Percentiles rank a stretch among this genome's conserved stretches.
Conservation (phyloP, 2,329 filamentous ascomycete genomes). For the Fusarium phyllophilum region DNA sequence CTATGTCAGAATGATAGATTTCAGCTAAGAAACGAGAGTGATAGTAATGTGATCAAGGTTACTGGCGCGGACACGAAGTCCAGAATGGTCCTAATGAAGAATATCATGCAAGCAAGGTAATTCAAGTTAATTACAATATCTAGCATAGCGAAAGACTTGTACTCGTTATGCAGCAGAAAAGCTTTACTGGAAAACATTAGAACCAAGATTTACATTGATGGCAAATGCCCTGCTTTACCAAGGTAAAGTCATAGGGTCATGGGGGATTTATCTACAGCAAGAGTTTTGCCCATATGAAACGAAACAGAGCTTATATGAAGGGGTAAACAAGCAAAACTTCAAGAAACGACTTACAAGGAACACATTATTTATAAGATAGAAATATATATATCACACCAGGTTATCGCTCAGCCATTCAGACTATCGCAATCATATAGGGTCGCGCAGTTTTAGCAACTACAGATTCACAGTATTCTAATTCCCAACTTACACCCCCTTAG, state of each 20-base stretch:
- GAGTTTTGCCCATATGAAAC: conserved; percentile 2
- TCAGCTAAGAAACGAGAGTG: background rate
- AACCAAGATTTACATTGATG: background rate
- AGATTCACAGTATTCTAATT: background rate
- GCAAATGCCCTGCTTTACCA: background rate
- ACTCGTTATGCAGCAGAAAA: background rate
- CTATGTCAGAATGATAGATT: background rate
- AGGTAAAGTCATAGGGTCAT: background rate
- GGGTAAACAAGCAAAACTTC: background rate
- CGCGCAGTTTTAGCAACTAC: background rate
- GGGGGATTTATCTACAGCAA: background rate
- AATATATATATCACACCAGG: background rate
- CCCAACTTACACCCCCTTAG: background rate
- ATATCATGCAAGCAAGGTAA: background rate
- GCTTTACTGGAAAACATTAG: background rate
- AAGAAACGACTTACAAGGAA: background rate
- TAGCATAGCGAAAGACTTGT: background rate
- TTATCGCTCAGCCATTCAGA: background rate
- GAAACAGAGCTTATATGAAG: background rate
- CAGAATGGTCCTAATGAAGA: no score
- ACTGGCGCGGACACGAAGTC: background rate
- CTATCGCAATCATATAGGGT: background rate
- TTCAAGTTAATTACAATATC: background rate
- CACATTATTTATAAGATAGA: background rate
- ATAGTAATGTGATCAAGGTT: background rate